These are phyloP conservation scores for Cyclotella atomus DNA, from an alignment of 108 stramenopile genomes.

Conservation along the genomic window DNA sequence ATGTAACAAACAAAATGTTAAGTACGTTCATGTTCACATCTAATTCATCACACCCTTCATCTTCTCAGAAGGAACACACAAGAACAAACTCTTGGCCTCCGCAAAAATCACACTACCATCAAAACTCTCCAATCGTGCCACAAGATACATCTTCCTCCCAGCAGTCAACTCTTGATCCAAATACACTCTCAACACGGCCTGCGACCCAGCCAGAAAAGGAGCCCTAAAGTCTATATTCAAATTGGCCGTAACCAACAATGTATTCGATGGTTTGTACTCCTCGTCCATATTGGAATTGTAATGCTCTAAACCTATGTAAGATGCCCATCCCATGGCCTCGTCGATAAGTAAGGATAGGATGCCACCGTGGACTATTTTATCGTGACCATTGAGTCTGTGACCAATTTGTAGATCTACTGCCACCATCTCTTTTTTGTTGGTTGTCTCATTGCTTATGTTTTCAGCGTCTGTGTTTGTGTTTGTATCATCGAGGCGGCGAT, in stretches of 20 bases:
- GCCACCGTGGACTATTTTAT: slow-evolving; percentile 46
- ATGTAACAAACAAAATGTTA: not conserved
- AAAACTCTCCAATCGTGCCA: slow-evolving; percentile 28
- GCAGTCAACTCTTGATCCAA: slow-evolving; percentile 5
- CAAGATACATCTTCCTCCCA: slow-evolving; percentile 49
- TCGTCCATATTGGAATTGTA: not conserved
- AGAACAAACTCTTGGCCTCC: slow-evolving; percentile 28
- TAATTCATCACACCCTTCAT: not conserved
- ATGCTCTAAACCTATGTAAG: slow-evolving; percentile 21
- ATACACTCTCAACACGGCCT: slow-evolving; percentile 42
- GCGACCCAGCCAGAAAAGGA: slow-evolving; percentile 29
- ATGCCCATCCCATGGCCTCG: slow-evolving; percentile 43
- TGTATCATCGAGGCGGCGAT: slow-evolving; percentile 19
- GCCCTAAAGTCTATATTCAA: slow-evolving; percentile 38
- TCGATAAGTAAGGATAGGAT: slow-evolving; percentile 47
- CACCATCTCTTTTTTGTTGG: slow-evolving; percentile 13
- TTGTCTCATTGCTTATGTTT: not conserved
- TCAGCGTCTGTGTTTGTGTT: not conserved
- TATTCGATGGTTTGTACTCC: not conserved
- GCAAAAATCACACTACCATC: slow-evolving; percentile 49
- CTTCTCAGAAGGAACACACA: not conserved
- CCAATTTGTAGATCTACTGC: slow-evolving; percentile 39
- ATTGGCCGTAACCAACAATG: slow-evolving; percentile 43
- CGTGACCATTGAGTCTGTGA: slow-evolving; percentile 33
- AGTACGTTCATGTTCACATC: not conserved